phyloP scores from a whole-genome alignment of 2,329 filamentous ascomycete species.

The Colletotrichum shisoi region DNA sequence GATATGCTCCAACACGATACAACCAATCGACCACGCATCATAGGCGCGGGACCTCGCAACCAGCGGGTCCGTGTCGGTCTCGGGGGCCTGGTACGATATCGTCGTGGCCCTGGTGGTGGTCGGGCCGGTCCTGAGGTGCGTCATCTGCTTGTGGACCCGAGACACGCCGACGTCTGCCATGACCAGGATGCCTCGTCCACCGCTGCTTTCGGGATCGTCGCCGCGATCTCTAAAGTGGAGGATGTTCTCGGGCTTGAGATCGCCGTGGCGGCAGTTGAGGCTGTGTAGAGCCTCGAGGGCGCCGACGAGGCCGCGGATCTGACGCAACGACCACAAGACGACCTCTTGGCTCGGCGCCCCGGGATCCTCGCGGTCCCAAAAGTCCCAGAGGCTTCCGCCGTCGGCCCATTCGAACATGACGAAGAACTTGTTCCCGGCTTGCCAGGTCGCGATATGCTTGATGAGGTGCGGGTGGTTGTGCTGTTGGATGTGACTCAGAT shows the following conservation, averaged over 20 bases:
- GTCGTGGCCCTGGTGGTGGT: conserved; percentile 9
- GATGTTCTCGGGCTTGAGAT: conserved; percentile 29
- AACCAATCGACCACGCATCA: conserved; percentile 48
- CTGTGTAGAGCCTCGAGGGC: conserved; percentile 10
- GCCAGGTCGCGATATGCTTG: too few species aligned
- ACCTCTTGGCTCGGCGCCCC: too few species aligned
- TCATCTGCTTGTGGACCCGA: neutral
- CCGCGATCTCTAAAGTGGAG: conserved; percentile 4
- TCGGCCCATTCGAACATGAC: too few species aligned
- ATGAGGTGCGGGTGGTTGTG: too few species aligned
- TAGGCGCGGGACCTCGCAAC: conserved; percentile 41
- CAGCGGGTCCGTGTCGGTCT: neutral
- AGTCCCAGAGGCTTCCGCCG: too few species aligned
- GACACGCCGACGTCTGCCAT: conserved; percentile 23
- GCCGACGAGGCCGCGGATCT: conserved; percentile 14
- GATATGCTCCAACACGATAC: conserved; percentile 44
- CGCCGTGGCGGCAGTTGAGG: conserved; percentile 23
- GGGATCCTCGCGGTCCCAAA: too few species aligned
- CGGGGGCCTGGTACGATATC: conserved; percentile 8
- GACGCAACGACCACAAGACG: conserved; percentile 9
- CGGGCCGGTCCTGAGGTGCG: neutral
- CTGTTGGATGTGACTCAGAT: too few species aligned
- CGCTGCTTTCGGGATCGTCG: too few species aligned
- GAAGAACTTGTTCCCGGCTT: too few species aligned
- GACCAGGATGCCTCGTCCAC: neutral